A percentile compares a stretch with the other conserved stretches of the same genome.
These are phyloP conservation scores for Carex pumila DNA, from an alignment of 176 grass and related monocot species.

Conservation along the genomic window DNA sequence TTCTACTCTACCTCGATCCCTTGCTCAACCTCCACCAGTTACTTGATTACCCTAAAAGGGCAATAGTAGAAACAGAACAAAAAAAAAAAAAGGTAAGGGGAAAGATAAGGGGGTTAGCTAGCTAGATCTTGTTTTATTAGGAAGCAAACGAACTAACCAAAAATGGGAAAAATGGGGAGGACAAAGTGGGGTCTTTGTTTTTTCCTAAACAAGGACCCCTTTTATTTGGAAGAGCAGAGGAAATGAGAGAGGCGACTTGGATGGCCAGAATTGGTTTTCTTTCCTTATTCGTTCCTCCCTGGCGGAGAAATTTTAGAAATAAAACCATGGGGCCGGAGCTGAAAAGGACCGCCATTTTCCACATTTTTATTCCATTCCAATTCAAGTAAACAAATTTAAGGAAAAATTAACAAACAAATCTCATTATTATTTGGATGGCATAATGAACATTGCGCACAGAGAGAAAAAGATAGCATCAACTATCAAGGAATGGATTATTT, in stretches of 20 bases:
- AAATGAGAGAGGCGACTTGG: neutral
- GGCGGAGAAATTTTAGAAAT: constrained; percentile 16
- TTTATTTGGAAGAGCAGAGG: neutral
- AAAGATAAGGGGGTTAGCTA: neutral
- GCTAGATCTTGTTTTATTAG: neutral
- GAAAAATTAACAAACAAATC: neutral
- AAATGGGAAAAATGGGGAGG: constrained; percentile 6
- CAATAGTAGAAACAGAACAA: neutral
- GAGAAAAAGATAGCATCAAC: neutral
- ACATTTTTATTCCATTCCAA: neutral
- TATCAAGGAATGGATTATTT: neutral
- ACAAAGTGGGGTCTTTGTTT: constrained; percentile 1
- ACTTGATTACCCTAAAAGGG: neutral
- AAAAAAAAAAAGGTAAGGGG: neutral
- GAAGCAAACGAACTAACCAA: neutral
- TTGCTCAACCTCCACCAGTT: neutral
- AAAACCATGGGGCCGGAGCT: neutral
- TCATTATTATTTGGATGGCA: neutral
- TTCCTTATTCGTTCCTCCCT: constrained; percentile 11
- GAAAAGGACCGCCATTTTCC: constrained; percentile 15
- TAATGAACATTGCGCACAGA: neutral
- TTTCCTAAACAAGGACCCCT: neutral
- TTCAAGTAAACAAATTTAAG: neutral
- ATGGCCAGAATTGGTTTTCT: neutral
- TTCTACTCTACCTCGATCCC: neutral